phyloP scores from a whole-genome alignment of 2,329 filamentous ascomycete species.

The Calonectria hawksworthii region DNA sequence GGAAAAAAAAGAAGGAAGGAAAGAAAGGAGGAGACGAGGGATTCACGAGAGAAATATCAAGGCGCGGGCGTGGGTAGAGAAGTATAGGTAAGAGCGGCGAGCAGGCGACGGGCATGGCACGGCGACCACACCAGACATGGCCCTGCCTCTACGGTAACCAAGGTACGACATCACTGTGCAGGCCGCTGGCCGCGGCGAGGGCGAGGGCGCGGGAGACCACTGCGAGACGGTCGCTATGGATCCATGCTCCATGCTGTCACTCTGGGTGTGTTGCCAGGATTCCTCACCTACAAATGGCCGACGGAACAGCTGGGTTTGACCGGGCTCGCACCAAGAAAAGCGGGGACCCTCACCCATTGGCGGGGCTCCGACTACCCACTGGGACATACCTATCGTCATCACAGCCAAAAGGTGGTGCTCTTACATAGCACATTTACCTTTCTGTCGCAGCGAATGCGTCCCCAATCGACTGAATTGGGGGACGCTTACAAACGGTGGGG shows the following conservation, averaged over 20 bases:
- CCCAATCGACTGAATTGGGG: slow-evolving; percentile 24
- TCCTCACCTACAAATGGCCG: slow-evolving; percentile 34
- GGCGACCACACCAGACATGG: slow-evolving; percentile 13
- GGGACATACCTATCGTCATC: slow-evolving; percentile 46
- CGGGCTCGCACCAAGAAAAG: slow-evolving; percentile 44
- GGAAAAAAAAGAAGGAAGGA: slow-evolving; percentile 29
- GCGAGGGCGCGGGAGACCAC: neutral
- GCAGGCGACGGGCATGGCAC: slow-evolving; percentile 20
- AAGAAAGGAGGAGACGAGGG: slow-evolving; percentile 32
- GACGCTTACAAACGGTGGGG: slow-evolving; percentile 34
- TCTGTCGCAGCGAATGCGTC: slow-evolving; percentile 5
- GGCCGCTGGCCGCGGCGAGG: slow-evolving; percentile 12
- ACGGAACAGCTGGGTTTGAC: slow-evolving; percentile 34
- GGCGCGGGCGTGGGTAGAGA: slow-evolving; percentile 10
- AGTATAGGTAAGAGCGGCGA: slow-evolving; percentile 24
- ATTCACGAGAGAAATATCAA: slow-evolving; percentile 46
- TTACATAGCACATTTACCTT: slow-evolving; percentile 28
- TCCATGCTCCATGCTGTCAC: slow-evolving; percentile 22
- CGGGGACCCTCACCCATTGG: slow-evolving; percentile 45
- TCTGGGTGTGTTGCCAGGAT: slow-evolving; percentile 11
- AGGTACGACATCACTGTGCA: slow-evolving; percentile 16
- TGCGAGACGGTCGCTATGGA: slow-evolving; percentile 4
- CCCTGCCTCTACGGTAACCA: slow-evolving; percentile 14
- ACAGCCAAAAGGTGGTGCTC: slow-evolving; percentile 26
- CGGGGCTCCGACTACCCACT: slow-evolving; percentile 34